Conservation (phyloP, 2,329 filamentous ascomycete species). For the Hortaea werneckii region DNA sequence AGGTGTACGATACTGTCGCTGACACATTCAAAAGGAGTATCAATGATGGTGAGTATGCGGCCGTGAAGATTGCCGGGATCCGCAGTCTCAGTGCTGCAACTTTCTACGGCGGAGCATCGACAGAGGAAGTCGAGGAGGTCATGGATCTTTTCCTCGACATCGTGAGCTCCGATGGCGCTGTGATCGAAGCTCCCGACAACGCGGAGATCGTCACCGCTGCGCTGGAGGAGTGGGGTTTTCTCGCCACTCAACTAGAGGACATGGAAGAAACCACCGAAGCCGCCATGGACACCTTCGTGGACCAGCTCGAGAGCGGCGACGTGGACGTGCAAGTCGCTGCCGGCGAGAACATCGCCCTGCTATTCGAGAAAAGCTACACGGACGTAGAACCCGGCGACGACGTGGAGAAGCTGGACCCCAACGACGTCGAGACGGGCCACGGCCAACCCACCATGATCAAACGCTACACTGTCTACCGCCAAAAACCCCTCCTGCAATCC, state of each 20-base stretch:
- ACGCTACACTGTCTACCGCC: conserved; percentile 57
- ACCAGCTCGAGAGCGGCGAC: conserved; percentile 71
- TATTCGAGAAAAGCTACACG: conserved; percentile 65
- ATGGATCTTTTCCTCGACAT: conserved; percentile 71
- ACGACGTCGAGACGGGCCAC: conserved; percentile 31
- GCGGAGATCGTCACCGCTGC: conserved; percentile 62
- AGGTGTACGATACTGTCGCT: conserved; percentile 54
- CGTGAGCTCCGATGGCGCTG: conserved; percentile 66
- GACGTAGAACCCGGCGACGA: conserved; percentile 48
- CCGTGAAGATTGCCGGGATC: conserved; percentile 61
- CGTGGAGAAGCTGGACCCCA: conserved; percentile 22
- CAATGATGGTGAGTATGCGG: conserved; percentile 54
- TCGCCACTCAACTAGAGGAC: conserved; percentile 68
- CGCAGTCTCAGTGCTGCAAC: conserved; percentile 61
- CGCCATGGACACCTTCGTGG: conserved; percentile 70
- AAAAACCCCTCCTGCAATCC: conserved; percentile 50
- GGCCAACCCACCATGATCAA: conserved; percentile 41
- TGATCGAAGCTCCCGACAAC: conserved; percentile 61
- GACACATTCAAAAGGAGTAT: conserved; percentile 51
- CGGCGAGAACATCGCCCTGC: conserved; percentile 68
- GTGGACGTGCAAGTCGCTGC: conserved; percentile 65
- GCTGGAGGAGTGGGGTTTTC: conserved; percentile 67
- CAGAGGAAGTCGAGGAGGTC: conserved; percentile 56
- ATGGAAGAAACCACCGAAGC: conserved; percentile 59
- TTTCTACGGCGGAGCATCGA: conserved; percentile 64